Evolutionary conservation across 2,329 filamentous ascomycete genomes (phyloP).

Genomic region (Exophiala xenobiotica): DNA sequence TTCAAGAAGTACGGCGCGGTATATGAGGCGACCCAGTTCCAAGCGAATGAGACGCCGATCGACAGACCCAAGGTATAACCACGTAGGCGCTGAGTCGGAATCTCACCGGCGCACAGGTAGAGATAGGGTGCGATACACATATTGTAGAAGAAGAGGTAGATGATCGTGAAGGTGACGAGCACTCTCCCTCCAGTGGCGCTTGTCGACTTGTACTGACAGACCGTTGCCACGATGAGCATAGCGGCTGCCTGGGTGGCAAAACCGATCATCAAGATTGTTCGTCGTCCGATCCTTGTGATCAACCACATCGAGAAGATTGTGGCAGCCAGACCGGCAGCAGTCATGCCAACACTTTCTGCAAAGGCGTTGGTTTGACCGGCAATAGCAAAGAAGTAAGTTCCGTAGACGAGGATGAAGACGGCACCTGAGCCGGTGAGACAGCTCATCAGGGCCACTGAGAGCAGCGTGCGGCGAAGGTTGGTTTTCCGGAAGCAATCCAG

Average conservation of each 20-base stretch:
- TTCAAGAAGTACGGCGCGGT: constrained; percentile 62
- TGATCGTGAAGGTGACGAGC: constrained; percentile 37
- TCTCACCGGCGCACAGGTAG: constrained; percentile 57
- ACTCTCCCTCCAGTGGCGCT: constrained; percentile 42
- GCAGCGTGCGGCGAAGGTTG: constrained; percentile 49
- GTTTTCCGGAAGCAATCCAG: constrained; percentile 53
- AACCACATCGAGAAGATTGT: constrained; percentile 50
- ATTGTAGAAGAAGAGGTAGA: constrained; percentile 40
- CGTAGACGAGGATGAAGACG: constrained; percentile 47
- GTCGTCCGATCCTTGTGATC: constrained; percentile 49
- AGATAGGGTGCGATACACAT: constrained; percentile 51
- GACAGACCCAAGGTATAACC: constrained; percentile 58
- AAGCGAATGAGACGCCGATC: constrained; percentile 54
- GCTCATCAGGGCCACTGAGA: constrained; percentile 49
- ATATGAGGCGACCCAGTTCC: constrained; percentile 57
- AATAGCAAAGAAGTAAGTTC: constrained; percentile 39
- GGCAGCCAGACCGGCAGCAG: constrained; percentile 49
- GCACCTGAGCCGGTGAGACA: constrained; percentile 55
- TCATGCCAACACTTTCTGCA: constrained; percentile 51
- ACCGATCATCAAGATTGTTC: constrained; percentile 45
- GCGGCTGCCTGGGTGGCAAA: constrained; percentile 32
- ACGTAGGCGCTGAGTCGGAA: constrained; percentile 56
- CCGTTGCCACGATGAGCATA: constrained; percentile 13
- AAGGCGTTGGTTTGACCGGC: constrained; percentile 48
- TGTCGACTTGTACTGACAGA: constrained; percentile 25